These are phyloP conservation scores for Podila verticillata DNA, from an alignment of 192 early-diverging fungal genomes.

Conservation along the genomic window DNA sequence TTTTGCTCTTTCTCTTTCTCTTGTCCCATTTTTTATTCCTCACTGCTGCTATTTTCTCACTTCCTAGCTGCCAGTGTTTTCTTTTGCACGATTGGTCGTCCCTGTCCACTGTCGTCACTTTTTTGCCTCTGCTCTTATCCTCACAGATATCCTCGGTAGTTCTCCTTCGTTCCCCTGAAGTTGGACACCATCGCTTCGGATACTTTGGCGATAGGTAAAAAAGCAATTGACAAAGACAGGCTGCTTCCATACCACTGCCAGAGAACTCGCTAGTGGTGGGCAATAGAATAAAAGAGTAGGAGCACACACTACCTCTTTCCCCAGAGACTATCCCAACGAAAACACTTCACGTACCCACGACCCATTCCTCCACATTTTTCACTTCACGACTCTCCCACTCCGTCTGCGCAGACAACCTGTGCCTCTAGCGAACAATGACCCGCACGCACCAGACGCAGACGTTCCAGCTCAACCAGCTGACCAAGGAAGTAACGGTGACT, in stretches of 20 bases:
- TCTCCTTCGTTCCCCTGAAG: too few relatives aligned
- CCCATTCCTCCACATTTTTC: neutral
- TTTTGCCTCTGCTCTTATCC: neutral
- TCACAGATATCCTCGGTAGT: too few relatives aligned
- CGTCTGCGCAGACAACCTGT: neutral
- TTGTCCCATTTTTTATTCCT: slow-evolving; percentile 2
- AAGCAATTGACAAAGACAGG: too few relatives aligned
- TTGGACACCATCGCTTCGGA: too few relatives aligned
- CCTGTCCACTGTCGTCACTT: neutral
- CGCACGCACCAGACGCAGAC: neutral
- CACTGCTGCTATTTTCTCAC: neutral
- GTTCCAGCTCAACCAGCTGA: slow-evolving; percentile 15
- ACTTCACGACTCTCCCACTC: neutral
- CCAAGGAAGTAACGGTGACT: slow-evolving; percentile 10
- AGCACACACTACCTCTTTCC: too few relatives aligned
- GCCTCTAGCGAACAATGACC: neutral
- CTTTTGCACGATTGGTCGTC: neutral
- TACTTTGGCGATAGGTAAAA: too few relatives aligned
- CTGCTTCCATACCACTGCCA: too few relatives aligned
- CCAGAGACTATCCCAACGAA: too few relatives aligned
- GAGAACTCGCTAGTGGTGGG: too few relatives aligned
- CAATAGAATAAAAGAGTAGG: too few relatives aligned
- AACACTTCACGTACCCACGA: neutral
- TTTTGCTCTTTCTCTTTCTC: slow-evolving; percentile 22
- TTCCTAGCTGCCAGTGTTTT: neutral